Conservation (phyloP, 1,139 yeast genomes). For the Martiniozyma asiatica region DNA sequence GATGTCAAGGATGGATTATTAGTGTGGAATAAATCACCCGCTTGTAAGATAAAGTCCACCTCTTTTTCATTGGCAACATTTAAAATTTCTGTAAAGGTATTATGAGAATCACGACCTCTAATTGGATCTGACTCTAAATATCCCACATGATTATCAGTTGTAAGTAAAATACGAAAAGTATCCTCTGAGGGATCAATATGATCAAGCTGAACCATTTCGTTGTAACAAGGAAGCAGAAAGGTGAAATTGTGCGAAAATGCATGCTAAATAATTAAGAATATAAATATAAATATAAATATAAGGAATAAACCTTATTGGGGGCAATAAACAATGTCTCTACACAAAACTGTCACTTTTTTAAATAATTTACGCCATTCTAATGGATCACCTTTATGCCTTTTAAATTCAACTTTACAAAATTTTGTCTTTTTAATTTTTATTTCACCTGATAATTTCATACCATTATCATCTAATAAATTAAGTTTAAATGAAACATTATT, state of each 20-base stretch:
- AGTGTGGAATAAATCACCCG: slow-evolving; percentile 87
- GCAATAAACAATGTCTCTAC: slow-evolving; percentile 38
- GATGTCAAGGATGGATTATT: slow-evolving; percentile 85
- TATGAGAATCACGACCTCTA: slow-evolving; percentile 83
- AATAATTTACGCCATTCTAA: slow-evolving; percentile 57
- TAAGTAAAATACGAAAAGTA: slow-evolving; percentile 65
- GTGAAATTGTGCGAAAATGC: too few species aligned
- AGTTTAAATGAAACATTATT: slow-evolving; percentile 28
- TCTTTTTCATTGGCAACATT: slow-evolving; percentile 56
- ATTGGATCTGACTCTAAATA: slow-evolving; percentile 83
- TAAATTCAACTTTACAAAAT: slow-evolving; percentile 36
- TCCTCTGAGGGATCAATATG: slow-evolving; percentile 32
- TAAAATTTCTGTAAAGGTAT: slow-evolving; percentile 76
- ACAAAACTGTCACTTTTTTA: slow-evolving; percentile 37
- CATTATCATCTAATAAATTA: slow-evolving; percentile 34
- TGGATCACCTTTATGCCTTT: slow-evolving; percentile 48
- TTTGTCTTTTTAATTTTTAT: slow-evolving; percentile 29
- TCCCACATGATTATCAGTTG: slow-evolving; percentile 97
- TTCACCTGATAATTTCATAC: slow-evolving; percentile 34
- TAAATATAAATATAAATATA: too few species aligned
- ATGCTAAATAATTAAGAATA: too few species aligned
- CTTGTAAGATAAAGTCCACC: slow-evolving; percentile 84
- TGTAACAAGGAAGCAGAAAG: not conserved
- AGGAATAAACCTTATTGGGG: slow-evolving; percentile 11
- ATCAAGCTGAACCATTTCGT: slow-evolving; percentile 29